These are phyloP conservation scores for Ballota nigra DNA, from an alignment of 257 asterid genomes.

Conservation along the genomic window DNA sequence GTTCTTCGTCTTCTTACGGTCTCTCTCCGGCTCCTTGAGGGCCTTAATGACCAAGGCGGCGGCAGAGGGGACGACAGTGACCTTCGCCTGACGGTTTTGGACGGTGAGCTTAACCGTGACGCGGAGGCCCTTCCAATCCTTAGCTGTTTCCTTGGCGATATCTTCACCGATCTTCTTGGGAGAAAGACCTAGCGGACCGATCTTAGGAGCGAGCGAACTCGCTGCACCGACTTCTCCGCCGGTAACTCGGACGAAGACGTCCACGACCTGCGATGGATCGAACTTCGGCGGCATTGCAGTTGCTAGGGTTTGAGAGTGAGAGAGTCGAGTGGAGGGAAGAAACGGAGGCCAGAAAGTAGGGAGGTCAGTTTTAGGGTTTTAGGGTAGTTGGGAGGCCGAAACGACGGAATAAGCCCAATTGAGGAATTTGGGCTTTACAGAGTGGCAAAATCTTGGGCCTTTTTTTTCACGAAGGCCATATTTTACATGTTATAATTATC, in stretches of 20 bases:
- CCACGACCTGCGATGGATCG: slow-evolving; percentile 55
- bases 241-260: slow-evolving; percentile 55
- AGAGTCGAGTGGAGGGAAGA: background rate
- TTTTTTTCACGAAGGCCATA: background rate
- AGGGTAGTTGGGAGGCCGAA: background rate
- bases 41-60: slow-evolving; percentile 62
- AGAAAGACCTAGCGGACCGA: slow-evolving; percentile 59
- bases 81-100: slow-evolving; percentile 63
- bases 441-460: background rate
- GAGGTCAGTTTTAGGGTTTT: slow-evolving; percentile 7
- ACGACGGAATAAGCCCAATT: background rate
- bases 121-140: slow-evolving; percentile 71
- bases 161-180: slow-evolving; percentile 65
- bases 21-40: slow-evolving; percentile 64
- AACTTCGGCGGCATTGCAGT: slow-evolving; percentile 54
- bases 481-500: too few species aligned
- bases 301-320: slow-evolving; percentile 21
- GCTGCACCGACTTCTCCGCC: slow-evolving; percentile 67
- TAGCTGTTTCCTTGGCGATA: slow-evolving; percentile 62
- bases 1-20: slow-evolving; percentile 54
- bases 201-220: slow-evolving; percentile 62
- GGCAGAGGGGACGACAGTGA: slow-evolving; percentile 61
- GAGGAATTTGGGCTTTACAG: background rate
- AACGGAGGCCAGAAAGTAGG: background rate
- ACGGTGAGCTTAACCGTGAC: slow-evolving; percentile 64